Conservation (phyloP, 2,329 filamentous ascomycete species). For the Pestalotiopsis sp. region DNA sequence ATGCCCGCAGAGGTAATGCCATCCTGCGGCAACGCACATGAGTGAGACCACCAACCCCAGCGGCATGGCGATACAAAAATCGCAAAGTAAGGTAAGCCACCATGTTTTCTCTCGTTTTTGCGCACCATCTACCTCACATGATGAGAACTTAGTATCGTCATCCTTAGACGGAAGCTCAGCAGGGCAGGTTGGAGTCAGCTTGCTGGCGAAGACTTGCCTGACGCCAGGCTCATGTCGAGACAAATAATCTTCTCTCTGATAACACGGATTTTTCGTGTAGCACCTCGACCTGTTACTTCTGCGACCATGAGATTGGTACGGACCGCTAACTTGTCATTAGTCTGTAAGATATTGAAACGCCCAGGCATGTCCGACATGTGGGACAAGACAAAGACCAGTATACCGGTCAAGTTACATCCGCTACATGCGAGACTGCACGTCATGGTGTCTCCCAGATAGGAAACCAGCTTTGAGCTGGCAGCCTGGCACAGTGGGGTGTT, state of each 20-base stretch:
- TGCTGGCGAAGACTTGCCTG: slow-evolving; percentile 29
- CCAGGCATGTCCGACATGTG: neutral
- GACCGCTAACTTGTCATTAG: neutral
- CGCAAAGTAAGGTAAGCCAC: slow-evolving; percentile 25
- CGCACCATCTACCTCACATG: slow-evolving; percentile 49
- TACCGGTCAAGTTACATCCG: neutral
- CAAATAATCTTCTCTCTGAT: slow-evolving; percentile 62
- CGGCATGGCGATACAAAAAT: neutral
- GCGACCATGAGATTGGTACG: neutral
- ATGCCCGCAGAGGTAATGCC: neutral
- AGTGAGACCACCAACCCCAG: neutral
- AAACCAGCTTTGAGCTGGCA: neutral
- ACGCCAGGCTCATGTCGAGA: slow-evolving; percentile 40
- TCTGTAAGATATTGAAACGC: neutral
- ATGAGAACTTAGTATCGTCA: slow-evolving; percentile 93
- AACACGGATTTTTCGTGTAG: slow-evolving; percentile 4
- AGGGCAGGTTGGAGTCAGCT: slow-evolving; percentile 30
- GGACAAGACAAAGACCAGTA: neutral
- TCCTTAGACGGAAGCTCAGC: slow-evolving; percentile 83
- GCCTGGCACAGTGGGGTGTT: neutral
- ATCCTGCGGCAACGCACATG: neutral
- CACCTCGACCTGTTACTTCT: neutral
- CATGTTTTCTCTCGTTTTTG: slow-evolving; percentile 1
- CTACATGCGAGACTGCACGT: neutral
- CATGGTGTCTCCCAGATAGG: neutral